Base-by-base conservation (phyloP, 2,329 filamentous ascomycete genomes). In the Grosmannia clavigera region DNA sequence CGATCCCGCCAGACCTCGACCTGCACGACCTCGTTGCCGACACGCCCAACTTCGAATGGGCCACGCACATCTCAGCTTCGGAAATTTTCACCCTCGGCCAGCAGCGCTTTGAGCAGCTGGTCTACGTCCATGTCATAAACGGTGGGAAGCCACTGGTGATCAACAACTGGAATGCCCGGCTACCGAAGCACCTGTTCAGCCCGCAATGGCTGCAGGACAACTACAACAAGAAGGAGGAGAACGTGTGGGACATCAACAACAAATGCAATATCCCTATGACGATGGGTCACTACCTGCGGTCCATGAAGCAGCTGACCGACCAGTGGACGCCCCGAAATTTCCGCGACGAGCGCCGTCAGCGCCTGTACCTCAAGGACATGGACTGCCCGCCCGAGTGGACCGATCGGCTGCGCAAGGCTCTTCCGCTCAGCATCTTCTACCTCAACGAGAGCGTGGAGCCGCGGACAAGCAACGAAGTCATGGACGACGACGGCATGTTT, bases 331-430 rank as follows among this genome's bases (percentile, higher is more conserved):
- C 82, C 0, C 80, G 78, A 55, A 92, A 89, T 64, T 96, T 87
- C 70, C 85, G 85, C 62, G 88, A 95, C 64, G 84, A 89, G 63
- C 82, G 83, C 46, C 80, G 88, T 27, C 94, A 99, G 70, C 84
- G 94, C 14, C 83, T 97, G 1, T 99, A 99, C 70, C 75, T 97
- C 29, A 99, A 99, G 69, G 94, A 99, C 69, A 96, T 99, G 61
- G 94, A 99, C 70, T 96, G 92, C 66, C 94, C 94, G 0, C 75
- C 81, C 1, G 85, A 92, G 61, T 99, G 94, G 94, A 84, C 86
- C 58, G 81, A 92, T 33, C 85, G 88, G 61, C 75, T 99, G 22
- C 83, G 84, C 65, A 85, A 87, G 57, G 76, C 90, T 35, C 86
- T 97, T 5, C 92, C 92, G 0, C 82, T 86, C 0, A 84, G 80